Evolutionary conservation across 768 basidiomycete species (phyloP).

Genomic region (Mycena crocata): DNA sequence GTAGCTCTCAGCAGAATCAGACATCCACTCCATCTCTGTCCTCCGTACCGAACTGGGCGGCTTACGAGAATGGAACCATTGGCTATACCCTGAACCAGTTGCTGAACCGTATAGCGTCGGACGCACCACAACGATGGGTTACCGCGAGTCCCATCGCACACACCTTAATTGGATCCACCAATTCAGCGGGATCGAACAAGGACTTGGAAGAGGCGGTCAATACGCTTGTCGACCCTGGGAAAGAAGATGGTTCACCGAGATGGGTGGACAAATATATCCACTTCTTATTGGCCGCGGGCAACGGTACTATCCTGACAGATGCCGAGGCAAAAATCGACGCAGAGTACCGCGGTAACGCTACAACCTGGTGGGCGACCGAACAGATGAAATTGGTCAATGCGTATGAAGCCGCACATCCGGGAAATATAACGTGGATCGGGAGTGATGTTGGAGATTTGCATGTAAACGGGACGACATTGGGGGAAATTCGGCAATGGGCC

Average conservation of each 20-base stretch:
- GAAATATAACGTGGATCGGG: constrained; percentile 3
- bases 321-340: background rate
- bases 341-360: background rate
- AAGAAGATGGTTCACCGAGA: background rate
- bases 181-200: constrained; percentile 9
- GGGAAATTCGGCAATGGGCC: background rate
- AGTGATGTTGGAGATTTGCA: background rate
- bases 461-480: background rate
- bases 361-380: background rate
- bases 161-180: background rate
- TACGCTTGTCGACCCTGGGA: background rate
- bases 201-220: background rate
- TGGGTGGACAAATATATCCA: constrained; percentile 13
- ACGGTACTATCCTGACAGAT: background rate
- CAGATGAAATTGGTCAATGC: constrained; percentile 9
- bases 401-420: constrained; percentile 7
- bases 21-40: background rate
- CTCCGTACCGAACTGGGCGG: background rate
- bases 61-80: background rate
- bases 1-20: background rate
- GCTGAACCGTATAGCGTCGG: background rate
- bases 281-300: background rate
- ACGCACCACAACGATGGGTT: constrained; percentile 6
- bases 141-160: background rate
- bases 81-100: constrained; percentile 9